Conservation (phyloP, 2,329 filamentous ascomycete genomes). For the Fusarium nygamai region DNA sequence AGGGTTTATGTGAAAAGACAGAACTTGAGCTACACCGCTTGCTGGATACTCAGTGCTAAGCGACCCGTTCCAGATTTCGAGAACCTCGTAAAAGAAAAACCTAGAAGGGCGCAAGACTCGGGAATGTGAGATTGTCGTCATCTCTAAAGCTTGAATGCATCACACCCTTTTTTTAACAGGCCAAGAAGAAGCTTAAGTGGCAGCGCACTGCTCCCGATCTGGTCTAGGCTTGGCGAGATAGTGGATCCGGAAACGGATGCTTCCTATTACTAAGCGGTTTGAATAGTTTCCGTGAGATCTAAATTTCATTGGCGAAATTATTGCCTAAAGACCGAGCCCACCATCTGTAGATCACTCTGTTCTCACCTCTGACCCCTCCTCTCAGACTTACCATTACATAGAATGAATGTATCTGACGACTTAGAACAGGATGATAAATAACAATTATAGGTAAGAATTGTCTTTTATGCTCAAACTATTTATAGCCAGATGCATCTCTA, state of each 20-base stretch:
- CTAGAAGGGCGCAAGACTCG: background rate
- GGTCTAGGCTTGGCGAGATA: background rate
- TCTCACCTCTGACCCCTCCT: background rate
- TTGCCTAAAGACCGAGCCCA: background rate
- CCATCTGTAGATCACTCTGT: background rate
- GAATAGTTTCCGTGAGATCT: background rate
- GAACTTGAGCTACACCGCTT: background rate
- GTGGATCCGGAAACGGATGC: background rate
- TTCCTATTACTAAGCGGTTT: conserved; percentile 1
- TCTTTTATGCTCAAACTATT: background rate
- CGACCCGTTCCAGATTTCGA: background rate
- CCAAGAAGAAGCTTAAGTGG: background rate
- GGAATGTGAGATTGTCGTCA: background rate
- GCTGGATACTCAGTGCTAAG: background rate
- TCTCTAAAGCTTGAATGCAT: background rate
- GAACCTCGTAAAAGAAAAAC: background rate
- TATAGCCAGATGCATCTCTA: background rate
- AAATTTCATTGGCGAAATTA: background rate
- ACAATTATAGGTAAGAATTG: background rate
- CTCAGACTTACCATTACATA: background rate
- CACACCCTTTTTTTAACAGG: background rate
- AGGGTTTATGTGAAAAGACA: background rate
- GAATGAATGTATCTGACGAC: background rate
- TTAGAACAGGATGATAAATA: background rate
- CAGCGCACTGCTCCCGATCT: background rate